These are phyloP conservation scores for Penicillium tannophilum DNA, from an alignment of 495 filamentous ascomycete genomes.

Conservation along the genomic window DNA sequence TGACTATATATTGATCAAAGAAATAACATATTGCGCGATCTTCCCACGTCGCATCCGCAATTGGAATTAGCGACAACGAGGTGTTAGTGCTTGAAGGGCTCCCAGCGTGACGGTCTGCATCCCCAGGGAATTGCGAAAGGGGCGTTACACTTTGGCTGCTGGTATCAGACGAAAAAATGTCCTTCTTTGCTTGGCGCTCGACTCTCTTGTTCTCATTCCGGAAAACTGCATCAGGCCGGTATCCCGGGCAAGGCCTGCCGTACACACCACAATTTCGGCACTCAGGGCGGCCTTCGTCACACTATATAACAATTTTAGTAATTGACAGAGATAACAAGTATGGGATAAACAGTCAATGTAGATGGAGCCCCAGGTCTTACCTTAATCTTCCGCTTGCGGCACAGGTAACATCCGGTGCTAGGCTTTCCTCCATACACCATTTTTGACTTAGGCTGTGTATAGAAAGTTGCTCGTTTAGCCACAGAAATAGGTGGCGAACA, in stretches of 20 bases:
- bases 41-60: slow-evolving; percentile 42
- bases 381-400: slow-evolving; percentile 53
- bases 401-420: slow-evolving; percentile 50
- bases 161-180: slow-evolving; percentile 7
- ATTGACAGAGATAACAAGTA: background rate
- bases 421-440: slow-evolving; percentile 53
- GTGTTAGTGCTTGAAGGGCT: slow-evolving; percentile 2
- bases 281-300: slow-evolving; percentile 45
- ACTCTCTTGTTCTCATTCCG: slow-evolving; percentile 43
- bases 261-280: slow-evolving; percentile 47
- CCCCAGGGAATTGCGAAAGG: slow-evolving; percentile 1
- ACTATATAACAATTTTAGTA: slow-evolving; percentile 32
- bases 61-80: slow-evolving; percentile 21
- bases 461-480: background rate
- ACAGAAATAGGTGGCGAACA: slow-evolving; percentile 2
- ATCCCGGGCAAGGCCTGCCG: slow-evolving; percentile 46
- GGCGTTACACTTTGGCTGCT: slow-evolving; percentile 7
- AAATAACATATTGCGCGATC: slow-evolving; percentile 48
- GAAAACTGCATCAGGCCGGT: slow-evolving; percentile 43
- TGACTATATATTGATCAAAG: slow-evolving; percentile 45
- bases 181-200: slow-evolving; percentile 30
- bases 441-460: slow-evolving; percentile 14
- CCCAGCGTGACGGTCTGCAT: slow-evolving; percentile 4
- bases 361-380: slow-evolving; percentile 27
- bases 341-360: slow-evolving; percentile 4